Conservation (phyloP, 2,329 filamentous ascomycete species). For the Nigrograna mackinnonii region DNA sequence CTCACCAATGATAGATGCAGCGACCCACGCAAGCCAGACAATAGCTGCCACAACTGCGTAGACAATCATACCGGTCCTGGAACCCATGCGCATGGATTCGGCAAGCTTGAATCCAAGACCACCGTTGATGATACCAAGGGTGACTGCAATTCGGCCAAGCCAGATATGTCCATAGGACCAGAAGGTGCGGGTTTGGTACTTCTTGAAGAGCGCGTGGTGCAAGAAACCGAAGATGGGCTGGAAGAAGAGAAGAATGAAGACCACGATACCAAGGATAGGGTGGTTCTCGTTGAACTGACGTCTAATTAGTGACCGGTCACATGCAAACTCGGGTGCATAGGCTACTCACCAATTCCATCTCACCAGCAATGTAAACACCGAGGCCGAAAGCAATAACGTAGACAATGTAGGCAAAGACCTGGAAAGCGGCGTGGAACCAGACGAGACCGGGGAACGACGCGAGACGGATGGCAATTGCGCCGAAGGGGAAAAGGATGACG, state of each 20-base stretch:
- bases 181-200: conserved; percentile 47
- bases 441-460: conserved; percentile 47
- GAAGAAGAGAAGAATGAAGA: conserved; percentile 56
- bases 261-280: conserved; percentile 58
- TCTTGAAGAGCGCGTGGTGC: conserved; percentile 57
- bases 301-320: conserved; percentile 6
- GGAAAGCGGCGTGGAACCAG: conserved; percentile 51
- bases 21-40: conserved; percentile 43
- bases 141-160: conserved; percentile 56
- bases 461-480: conserved; percentile 47
- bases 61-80: conserved; percentile 42
- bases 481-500: conserved; percentile 49
- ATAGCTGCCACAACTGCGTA: conserved; percentile 56
- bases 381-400: conserved; percentile 55
- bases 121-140: conserved; percentile 61
- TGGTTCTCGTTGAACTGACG: conserved; percentile 47
- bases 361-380: conserved; percentile 53
- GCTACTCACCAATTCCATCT: conserved; percentile 33
- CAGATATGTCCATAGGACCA: conserved; percentile 58
- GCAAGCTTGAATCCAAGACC: conserved; percentile 57
- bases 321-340: background rate
- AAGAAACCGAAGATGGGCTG: conserved; percentile 56
- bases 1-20: conserved; percentile 31
- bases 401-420: conserved; percentile 52
- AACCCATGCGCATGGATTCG: conserved; percentile 40